Base-by-base conservation (phyloP, 257 asterid species). In the Nicotiana obtusifolia region DNA sequence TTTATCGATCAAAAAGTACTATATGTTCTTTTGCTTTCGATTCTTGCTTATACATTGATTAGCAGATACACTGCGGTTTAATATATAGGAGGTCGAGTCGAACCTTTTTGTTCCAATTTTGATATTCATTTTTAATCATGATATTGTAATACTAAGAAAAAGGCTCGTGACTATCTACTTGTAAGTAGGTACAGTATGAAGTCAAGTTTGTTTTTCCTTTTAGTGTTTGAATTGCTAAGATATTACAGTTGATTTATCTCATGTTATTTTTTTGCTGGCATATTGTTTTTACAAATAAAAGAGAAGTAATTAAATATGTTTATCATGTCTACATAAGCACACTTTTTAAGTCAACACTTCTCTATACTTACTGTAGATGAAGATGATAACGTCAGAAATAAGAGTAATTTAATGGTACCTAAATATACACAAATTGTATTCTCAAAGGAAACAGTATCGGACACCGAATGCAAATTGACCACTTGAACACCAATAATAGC, bases 21-120 rank as follows among this genome's bases (percentile, higher is more conserved):
- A 1, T 80, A 33, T 13, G 44, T 81, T 84, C 54, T 84, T 5
- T n/a, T 80, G 19, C 24, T 84, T 31, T 83, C 86, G 19, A 3
- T 80, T 47, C 37, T 71, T 4, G 53, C 80, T 22, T 77, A 77
- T 67, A 69, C 77, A 41, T 64, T 80, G 15, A 64, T 80, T 4
- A 64, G 64, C 28, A 64, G 52, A 57, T 64, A 64, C 60, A 30
- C 47, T 24, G 57, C 19, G 57, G 30, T 80, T 2, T 26, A 62
- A 17, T 44, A 49, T 28, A 30, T 41, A 41, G 47, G 37, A 44
- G 20, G 19, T 2, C 1, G 24, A 16, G 17, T 41, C 11, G 11
- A 41, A 41, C 33, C 16, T 20, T 17, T 52, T 75, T 26, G 19
- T 47, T 28, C 22, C 53, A 69, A 69, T 59, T 78, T 17, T 26